phyloP scores from a whole-genome alignment of 23 red algal genomes.

The Gracilaria gracilis region DNA sequence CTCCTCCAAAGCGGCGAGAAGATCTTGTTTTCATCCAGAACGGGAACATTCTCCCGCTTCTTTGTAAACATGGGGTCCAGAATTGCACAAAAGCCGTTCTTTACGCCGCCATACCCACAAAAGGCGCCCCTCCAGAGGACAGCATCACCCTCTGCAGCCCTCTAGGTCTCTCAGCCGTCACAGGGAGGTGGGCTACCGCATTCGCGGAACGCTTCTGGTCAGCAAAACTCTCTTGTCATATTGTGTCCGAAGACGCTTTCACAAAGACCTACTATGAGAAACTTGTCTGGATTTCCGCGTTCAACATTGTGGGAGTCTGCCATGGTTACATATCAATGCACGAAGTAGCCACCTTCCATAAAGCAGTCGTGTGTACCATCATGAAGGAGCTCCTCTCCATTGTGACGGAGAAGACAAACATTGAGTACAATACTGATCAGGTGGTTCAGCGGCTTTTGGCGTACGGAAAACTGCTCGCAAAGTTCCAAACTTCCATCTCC shows the following conservation, averaged over 20 bases:
- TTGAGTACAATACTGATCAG: constrained; percentile 23
- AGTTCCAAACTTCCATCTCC: neutral
- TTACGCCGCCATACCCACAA: neutral
- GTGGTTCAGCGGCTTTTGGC: neutral
- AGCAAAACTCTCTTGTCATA: neutral
- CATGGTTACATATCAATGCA: neutral
- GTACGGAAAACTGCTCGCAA: constrained; percentile 2
- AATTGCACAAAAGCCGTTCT: constrained; percentile 21
- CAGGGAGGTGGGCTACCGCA: constrained; percentile 1
- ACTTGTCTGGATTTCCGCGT: constrained; percentile 17
- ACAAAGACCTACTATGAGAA: constrained; percentile 8
- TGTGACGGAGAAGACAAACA: neutral
- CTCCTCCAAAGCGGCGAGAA: constrained; percentile 1
- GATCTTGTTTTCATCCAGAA: constrained; percentile 14
- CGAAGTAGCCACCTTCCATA: neutral
- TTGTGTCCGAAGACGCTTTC: neutral
- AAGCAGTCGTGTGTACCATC: neutral
- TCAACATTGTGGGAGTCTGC: constrained; percentile 5
- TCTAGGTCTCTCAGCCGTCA: neutral
- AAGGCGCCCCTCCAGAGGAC: neutral
- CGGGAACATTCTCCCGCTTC: neutral
- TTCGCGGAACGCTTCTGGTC: neutral
- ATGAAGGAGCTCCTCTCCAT: constrained; percentile 4
- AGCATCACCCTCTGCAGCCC: constrained; percentile 10
- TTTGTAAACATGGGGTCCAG: neutral